Percentiles rank a stretch among this genome's conserved stretches.
Conservation (phyloP, 2,329 filamentous ascomycete species). For the Scedosporium aurantiacum region DNA sequence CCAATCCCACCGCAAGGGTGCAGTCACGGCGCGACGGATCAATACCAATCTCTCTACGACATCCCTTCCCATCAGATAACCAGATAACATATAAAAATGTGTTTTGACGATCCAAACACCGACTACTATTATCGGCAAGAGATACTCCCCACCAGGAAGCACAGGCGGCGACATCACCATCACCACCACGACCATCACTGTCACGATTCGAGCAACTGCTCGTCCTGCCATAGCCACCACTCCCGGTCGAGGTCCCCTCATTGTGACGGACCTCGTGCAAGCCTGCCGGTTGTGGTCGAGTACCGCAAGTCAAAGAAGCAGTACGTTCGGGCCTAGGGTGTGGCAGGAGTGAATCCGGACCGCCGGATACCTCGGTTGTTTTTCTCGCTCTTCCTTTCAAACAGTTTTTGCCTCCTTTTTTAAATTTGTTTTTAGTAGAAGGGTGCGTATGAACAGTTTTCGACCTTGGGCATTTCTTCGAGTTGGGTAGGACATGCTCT, state of each 20-base stretch:
- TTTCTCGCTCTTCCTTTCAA: not conserved
- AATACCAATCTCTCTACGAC: no score
- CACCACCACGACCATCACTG: slow-evolving; percentile 25
- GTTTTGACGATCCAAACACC: not conserved
- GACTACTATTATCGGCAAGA: slow-evolving; percentile 18
- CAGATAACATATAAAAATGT: not conserved
- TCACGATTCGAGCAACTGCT: slow-evolving; percentile 19
- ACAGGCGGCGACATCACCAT: slow-evolving; percentile 25
- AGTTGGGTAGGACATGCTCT: no score
- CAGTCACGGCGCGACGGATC: no score
- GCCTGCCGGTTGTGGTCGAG: slow-evolving; percentile 19
- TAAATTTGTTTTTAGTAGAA: no score
- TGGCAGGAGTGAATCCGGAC: not conserved
- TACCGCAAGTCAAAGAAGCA: not conserved
- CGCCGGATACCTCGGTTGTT: not conserved
- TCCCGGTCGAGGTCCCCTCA: slow-evolving; percentile 16
- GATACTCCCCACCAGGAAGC: slow-evolving; percentile 37
- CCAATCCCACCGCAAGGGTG: no score
- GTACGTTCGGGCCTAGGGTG: not conserved
- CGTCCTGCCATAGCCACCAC: slow-evolving; percentile 23
- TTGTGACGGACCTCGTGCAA: slow-evolving; percentile 24
- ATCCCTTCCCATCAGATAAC: not conserved
- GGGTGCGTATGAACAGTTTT: no score
- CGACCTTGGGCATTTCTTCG: no score
- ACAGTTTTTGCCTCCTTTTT: not conserved